These are phyloP conservation scores for Ceratocystis smalleyi DNA, from an alignment of 2,329 filamentous ascomycete species.

Conservation along the genomic window DNA sequence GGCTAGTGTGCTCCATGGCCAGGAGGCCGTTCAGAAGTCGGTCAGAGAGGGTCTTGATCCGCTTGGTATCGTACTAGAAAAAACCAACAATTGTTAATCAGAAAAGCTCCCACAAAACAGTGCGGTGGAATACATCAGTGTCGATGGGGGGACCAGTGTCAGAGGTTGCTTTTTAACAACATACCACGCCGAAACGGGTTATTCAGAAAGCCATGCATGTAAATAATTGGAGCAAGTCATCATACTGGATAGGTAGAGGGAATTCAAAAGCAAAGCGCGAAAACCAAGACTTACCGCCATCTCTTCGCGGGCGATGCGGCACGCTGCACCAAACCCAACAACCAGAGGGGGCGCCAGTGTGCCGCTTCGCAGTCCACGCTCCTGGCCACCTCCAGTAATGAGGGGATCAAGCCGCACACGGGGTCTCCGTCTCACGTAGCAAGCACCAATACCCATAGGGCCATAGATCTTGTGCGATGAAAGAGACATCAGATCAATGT, in stretches of 20 bases:
- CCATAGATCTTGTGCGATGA: constrained; percentile 98
- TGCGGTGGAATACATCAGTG: background rate
- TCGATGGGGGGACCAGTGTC: constrained; percentile 23
- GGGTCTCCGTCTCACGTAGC: constrained; percentile 82
- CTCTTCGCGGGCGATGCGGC: constrained; percentile 77
- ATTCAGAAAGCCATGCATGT: constrained; percentile 89
- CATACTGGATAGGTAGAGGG: constrained; percentile 28
- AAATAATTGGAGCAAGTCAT: constrained; percentile 55
- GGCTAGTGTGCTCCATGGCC: constrained; percentile 74
- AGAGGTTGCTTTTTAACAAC: constrained; percentile 56
- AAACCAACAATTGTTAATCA: constrained; percentile 4
- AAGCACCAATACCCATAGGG: constrained; percentile 91
- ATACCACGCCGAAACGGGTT: constrained; percentile 42
- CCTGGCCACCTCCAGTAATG: constrained; percentile 91
- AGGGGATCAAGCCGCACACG: constrained; percentile 89
- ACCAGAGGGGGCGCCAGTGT: constrained; percentile 79
- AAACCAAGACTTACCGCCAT: constrained; percentile 55
- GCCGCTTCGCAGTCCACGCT: constrained; percentile 84
- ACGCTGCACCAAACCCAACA: constrained; percentile 91
- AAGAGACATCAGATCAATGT: constrained; percentile 96
- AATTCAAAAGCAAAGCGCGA: constrained; percentile 12
- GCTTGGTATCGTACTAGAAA: constrained; percentile 76
- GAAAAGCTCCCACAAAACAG: constrained; percentile 4
- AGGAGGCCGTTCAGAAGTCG: constrained; percentile 70
- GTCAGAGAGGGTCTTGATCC: constrained; percentile 69